Evolutionary conservation across 768 basidiomycete species (phyloP).

Genomic region (Tricholoma hemisulphureum): DNA sequence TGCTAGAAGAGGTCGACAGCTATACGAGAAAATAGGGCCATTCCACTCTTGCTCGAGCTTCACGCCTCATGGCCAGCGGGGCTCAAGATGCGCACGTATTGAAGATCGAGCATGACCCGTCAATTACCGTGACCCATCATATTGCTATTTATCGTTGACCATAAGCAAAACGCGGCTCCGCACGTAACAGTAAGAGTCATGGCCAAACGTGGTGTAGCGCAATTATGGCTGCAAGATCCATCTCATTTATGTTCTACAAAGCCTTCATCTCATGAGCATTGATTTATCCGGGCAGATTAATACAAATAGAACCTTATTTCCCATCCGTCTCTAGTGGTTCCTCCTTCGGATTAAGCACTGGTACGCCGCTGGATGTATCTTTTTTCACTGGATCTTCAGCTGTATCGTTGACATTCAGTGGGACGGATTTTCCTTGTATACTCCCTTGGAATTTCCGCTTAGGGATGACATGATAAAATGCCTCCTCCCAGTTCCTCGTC

Average conservation of each 20-base stretch:
- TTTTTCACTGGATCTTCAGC: not conserved
- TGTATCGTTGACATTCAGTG: constrained; percentile 8
- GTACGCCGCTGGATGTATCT: not conserved
- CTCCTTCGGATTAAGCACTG: not conserved
- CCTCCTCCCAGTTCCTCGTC: constrained; percentile 78
- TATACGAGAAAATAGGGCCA: too few relatives aligned
- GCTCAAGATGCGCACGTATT: not conserved
- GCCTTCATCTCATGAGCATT: not conserved
- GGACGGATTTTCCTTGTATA: constrained; percentile 27
- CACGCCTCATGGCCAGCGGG: too few relatives aligned
- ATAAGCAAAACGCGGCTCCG: not conserved
- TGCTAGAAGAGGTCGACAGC: too few relatives aligned
- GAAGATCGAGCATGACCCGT: not conserved
- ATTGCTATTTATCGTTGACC: not conserved
- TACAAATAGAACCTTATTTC: not conserved
- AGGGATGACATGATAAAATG: constrained; percentile 88
- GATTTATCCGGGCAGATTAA: not conserved
- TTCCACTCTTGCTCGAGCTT: too few relatives aligned
- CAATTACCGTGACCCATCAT: not conserved
- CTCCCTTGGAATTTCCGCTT: constrained; percentile 77
- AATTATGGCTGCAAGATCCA: not conserved
- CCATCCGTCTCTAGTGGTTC: not conserved
- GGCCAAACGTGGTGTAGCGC: not conserved
- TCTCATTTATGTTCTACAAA: not conserved
- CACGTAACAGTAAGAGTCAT: not conserved